Conservation (phyloP, 768 basidiomycete genomes). For the Kwoniella heveanensis region DNA sequence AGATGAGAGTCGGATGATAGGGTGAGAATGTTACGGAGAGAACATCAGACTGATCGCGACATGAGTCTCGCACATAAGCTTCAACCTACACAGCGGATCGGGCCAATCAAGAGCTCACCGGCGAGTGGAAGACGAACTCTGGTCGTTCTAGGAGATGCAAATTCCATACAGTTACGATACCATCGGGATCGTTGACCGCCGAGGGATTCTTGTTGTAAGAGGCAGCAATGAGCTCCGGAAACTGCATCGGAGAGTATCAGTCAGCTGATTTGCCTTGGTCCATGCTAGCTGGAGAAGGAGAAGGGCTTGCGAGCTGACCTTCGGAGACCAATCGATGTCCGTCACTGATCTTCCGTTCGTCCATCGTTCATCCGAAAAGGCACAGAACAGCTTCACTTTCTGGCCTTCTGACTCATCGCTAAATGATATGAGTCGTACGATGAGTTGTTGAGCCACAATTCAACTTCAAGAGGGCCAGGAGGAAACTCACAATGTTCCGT, state of each 20-base stretch:
- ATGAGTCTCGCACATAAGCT: no score
- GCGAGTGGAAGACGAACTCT: conserved; percentile 97
- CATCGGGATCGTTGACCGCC: conserved; percentile 91
- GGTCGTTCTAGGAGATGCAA: conserved; percentile 90
- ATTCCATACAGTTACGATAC: conserved; percentile 97
- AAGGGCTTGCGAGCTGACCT: conserved; percentile 61
- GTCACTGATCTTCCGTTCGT: conserved; percentile 93
- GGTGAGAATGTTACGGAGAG: conserved; percentile 96
- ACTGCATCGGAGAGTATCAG: conserved; percentile 62
- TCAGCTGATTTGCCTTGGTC: not conserved
- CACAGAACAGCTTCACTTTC: conserved; percentile 88
- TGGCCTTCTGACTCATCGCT: conserved; percentile 90
- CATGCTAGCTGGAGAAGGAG: no score
- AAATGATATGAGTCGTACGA: not conserved
- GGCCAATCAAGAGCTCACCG: conserved; percentile 62
- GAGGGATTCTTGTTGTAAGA: conserved; percentile 97
- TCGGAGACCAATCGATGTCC: conserved; percentile 96
- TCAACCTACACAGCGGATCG: no score
- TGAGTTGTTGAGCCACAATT: not conserved
- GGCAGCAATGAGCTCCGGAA: conserved; percentile 90
- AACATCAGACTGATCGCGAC: conserved; percentile 83
- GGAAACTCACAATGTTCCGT: conserved; percentile 72
- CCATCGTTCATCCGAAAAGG: conserved; percentile 87
- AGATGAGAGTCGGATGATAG: conserved; percentile 94
- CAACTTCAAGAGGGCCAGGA: not conserved